Conservation (phyloP, 257 asterid species). For the Rhazya stricta region DNA sequence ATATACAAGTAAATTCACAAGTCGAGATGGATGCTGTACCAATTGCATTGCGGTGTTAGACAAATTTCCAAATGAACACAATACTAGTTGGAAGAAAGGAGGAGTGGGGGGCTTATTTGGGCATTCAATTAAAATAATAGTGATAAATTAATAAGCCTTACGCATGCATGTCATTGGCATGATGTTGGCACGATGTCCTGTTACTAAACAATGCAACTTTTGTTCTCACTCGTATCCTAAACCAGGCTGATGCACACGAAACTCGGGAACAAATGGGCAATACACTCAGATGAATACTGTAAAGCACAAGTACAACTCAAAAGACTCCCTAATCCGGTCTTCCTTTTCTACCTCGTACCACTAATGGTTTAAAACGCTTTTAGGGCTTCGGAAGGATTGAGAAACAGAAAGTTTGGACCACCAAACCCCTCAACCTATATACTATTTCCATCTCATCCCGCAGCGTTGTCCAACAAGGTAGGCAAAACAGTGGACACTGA, state of each 20-base stretch:
- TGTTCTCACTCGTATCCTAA: too few relatives aligned
- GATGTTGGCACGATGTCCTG: conserved; percentile 11
- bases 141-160: not conserved
- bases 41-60: too few relatives aligned
- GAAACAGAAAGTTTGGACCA: not conserved
- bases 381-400: not conserved
- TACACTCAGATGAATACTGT: not conserved
- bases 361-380: not conserved
- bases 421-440: not conserved
- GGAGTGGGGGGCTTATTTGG: too few relatives aligned
- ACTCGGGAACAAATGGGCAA: not conserved
- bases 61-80: too few relatives aligned
- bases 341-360: not conserved
- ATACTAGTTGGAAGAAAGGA: too few relatives aligned
- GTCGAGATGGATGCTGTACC: too few relatives aligned
- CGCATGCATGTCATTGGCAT: conserved; percentile 21
- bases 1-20: too few relatives aligned
- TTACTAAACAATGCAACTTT: too few relatives aligned
- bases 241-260: too few relatives aligned
- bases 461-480: not conserved
- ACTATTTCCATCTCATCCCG: not conserved
- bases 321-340: not conserved
- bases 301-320: not conserved
- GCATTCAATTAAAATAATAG: not conserved
- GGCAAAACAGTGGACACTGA: conserved; percentile 4